These are phyloP conservation scores for Candida nitratophila DNA, from an alignment of 805 yeast genomes.

Conservation along the genomic window DNA sequence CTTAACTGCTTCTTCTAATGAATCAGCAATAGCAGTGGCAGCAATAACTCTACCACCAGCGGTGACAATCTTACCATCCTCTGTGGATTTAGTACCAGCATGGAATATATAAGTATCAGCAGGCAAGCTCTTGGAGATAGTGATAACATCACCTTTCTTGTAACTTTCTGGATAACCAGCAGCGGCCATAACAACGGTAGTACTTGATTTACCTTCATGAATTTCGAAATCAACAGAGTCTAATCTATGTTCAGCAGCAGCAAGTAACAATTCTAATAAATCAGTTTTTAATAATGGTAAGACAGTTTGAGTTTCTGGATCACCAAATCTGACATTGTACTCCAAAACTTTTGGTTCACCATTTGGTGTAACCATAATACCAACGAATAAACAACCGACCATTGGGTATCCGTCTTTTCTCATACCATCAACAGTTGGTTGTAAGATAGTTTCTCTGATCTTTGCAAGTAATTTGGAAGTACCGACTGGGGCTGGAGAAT, in stretches of 20 bases:
- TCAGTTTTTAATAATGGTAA: conserved; percentile 88
- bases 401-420: conserved; percentile 92
- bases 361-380: conserved; percentile 78
- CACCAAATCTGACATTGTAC: conserved; percentile 97
- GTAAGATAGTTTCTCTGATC: conserved; percentile 69
- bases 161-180: conserved; percentile 94
- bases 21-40: conserved; percentile 74
- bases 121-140: conserved; percentile 40
- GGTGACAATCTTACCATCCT: conserved; percentile 61
- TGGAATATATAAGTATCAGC: conserved; percentile 76
- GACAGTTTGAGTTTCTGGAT: conserved; percentile 98
- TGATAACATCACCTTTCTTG: conserved; percentile 78
- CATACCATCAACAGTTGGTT: conserved; percentile 94
- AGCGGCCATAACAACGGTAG: conserved; percentile 95
- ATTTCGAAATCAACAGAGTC: conserved; percentile 67
- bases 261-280: conserved; percentile 84
- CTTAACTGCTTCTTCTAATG: conserved; percentile 74
- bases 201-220: conserved; percentile 53
- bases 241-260: conserved; percentile 89
- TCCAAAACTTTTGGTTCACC: conserved; percentile 91
- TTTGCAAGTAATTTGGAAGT: conserved; percentile 63
- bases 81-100: conserved; percentile 74
- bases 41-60: conserved; percentile 98
- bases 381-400: conserved; percentile 93
- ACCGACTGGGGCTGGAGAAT: conserved; percentile 96